These are phyloP conservation scores for Vitis hybrid DNA, from an alignment of 177 flowering plant species.

Conservation along the genomic window DNA sequence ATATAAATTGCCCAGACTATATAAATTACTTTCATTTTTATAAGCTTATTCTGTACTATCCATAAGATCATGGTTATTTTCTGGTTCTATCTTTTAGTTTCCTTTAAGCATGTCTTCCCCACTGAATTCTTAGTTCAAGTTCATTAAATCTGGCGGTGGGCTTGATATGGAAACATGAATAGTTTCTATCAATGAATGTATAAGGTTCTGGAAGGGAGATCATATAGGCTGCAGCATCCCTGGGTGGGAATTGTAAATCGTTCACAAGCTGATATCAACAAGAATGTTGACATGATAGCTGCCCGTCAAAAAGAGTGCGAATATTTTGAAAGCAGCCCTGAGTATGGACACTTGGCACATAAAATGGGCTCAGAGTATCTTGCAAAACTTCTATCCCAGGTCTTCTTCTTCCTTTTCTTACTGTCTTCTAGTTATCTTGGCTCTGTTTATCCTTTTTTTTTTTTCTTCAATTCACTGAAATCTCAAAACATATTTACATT, in stretches of 20 bases:
- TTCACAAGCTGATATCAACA: conserved; percentile 94
- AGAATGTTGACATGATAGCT: conserved; percentile 81
- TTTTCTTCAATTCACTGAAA: neutral
- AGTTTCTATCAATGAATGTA: conserved; percentile 19
- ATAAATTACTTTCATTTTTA: neutral
- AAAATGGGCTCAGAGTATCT: conserved; percentile 97
- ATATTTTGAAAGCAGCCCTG: conserved; percentile 86
- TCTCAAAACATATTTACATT: conserved; percentile 6
- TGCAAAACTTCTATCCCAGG: conserved; percentile 90
- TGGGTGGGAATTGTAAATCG: conserved; percentile 97
- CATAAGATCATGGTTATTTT: neutral
- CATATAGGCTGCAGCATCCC: conserved; percentile 90
- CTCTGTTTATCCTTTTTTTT: neutral
- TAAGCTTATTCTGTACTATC: too few species aligned
- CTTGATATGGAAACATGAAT: conserved; percentile 7
- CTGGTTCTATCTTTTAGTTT: neutral
- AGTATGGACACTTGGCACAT: conserved; percentile 83
- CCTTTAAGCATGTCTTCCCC: neutral
- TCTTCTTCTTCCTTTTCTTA: conserved; percentile 7
- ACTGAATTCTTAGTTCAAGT: neutral
- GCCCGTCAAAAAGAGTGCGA: conserved; percentile 87
- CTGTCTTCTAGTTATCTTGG: neutral
- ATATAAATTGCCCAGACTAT: neutral
- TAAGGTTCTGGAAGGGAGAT: conserved; percentile 91
- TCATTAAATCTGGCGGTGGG: neutral